Conservation (phyloP, 169 alveolate species). For the Cystoisospora suis region DNA sequence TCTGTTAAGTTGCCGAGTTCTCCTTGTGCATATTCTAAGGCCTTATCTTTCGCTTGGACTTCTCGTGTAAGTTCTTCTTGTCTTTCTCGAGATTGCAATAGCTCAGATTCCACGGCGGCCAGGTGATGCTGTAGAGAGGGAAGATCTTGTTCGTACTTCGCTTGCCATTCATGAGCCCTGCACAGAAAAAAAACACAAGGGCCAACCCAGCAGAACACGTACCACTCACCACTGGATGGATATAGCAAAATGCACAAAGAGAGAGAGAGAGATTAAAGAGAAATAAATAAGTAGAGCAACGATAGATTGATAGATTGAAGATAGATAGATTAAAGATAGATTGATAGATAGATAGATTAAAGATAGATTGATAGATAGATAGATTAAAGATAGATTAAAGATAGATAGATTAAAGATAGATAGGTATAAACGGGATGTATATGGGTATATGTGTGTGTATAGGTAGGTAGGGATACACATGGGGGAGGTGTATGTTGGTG, state of each 20-base stretch:
- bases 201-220: background rate
- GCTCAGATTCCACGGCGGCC: background rate
- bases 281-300: background rate
- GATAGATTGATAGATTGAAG: background rate
- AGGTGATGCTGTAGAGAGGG: background rate
- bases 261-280: background rate
- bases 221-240: background rate
- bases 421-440: background rate
- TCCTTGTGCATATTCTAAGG: constrained; percentile 24
- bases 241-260: background rate
- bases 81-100: background rate
- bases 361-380: too few relatives aligned
- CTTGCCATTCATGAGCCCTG: background rate
- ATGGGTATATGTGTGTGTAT: background rate
- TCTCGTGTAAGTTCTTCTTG: background rate
- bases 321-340: background rate
- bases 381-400: background rate
- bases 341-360: too few relatives aligned
- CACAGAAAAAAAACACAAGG: background rate
- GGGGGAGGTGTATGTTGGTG: background rate
- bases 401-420: background rate
- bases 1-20: background rate
- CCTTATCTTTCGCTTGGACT: background rate
- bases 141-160: constrained; percentile 17
- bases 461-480: background rate